Percentiles rank a stretch among this genome's conserved stretches.
phyloP scores from a whole-genome alignment of 2,329 filamentous ascomycete genomes.

The Aspergillus quadricinctus region DNA sequence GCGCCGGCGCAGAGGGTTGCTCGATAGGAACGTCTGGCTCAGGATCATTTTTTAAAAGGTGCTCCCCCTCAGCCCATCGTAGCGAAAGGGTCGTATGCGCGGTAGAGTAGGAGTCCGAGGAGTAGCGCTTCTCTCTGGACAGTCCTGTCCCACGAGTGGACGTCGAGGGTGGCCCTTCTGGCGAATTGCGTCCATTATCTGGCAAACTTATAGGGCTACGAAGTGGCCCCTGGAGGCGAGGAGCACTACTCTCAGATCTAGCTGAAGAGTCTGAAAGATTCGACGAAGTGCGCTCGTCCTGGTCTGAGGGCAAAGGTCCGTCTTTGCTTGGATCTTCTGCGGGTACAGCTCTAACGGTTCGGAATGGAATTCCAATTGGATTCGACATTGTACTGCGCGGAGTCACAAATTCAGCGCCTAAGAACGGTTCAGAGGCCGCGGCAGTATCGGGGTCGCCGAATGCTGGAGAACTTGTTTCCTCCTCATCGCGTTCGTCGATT shows the following conservation, averaged over 20 bases:
- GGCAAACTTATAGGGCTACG: slow-evolving; percentile 19
- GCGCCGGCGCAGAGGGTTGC: slow-evolving; percentile 13
- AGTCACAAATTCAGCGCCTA: slow-evolving; percentile 23
- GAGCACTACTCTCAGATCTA: slow-evolving; percentile 15
- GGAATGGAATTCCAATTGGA: not conserved
- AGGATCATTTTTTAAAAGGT: slow-evolving; percentile 45
- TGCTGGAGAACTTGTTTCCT: slow-evolving; percentile 37
- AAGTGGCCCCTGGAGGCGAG: slow-evolving; percentile 15
- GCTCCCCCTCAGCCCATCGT: slow-evolving; percentile 50
- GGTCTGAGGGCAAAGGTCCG: slow-evolving; percentile 45
- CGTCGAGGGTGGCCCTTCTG: slow-evolving; percentile 18
- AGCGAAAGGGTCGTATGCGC: slow-evolving; percentile 47
- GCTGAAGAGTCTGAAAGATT: slow-evolving; percentile 50
- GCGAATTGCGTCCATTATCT: slow-evolving; percentile 22
- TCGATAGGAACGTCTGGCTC: slow-evolving; percentile 24
- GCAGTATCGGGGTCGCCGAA: not conserved
- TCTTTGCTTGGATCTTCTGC: slow-evolving; percentile 8
- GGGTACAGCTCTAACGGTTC: not conserved
- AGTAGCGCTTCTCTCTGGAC: slow-evolving; percentile 35
- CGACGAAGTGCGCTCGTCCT: slow-evolving; percentile 53
- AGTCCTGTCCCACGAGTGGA: slow-evolving; percentile 19
- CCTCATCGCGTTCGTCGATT: slow-evolving; percentile 60
- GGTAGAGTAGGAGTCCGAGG: slow-evolving; percentile 49
- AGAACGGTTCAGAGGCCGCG: slow-evolving; percentile 23
- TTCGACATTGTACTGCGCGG: slow-evolving; percentile 20